Conservation (phyloP, 257 asterid species). For the Plantago elongata region DNA sequence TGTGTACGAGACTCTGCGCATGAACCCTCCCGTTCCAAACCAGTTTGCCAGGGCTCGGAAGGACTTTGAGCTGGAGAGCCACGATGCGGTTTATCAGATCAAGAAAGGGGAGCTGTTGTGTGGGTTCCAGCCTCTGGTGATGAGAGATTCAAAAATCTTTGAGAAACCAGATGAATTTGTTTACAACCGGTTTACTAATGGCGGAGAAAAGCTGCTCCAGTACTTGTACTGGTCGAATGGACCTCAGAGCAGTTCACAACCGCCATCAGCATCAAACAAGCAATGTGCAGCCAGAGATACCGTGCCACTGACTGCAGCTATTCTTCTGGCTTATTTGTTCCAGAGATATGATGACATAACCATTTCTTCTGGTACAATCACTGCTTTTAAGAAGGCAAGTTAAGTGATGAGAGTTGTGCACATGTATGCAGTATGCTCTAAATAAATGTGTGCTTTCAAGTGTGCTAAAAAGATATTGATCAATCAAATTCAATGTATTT, state of each 20-base stretch:
- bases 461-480: background rate
- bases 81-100: conserved; percentile 51
- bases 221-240: conserved; percentile 91
- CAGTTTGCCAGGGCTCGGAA: conserved; percentile 81
- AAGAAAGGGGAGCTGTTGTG: conserved; percentile 87
- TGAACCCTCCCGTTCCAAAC: conserved; percentile 73
- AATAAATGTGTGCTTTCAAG: background rate
- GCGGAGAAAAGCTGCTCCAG: conserved; percentile 43
- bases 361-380: conserved; percentile 44
- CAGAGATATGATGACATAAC: conserved; percentile 71
- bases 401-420: conserved; percentile 21
- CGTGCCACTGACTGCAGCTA: conserved; percentile 61
- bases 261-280: conserved; percentile 59
- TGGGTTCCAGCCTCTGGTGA: conserved; percentile 67
- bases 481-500: background rate
- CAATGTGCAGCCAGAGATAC: conserved; percentile 66
- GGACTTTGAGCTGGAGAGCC: conserved; percentile 56
- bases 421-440: background rate
- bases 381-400: conserved; percentile 41
- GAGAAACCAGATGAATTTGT: conserved; percentile 64
- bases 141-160: conserved; percentile 68
- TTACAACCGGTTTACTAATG: conserved; percentile 52
- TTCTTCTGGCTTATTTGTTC: conserved; percentile 65
- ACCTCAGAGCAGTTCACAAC: conserved; percentile 58
- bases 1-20: conserved; percentile 67